A percentile compares a stretch with the other conserved stretches of the same genome.
Conservation (phyloP, 495 filamentous ascomycete genomes). For the Daldinia vernicosa region DNA sequence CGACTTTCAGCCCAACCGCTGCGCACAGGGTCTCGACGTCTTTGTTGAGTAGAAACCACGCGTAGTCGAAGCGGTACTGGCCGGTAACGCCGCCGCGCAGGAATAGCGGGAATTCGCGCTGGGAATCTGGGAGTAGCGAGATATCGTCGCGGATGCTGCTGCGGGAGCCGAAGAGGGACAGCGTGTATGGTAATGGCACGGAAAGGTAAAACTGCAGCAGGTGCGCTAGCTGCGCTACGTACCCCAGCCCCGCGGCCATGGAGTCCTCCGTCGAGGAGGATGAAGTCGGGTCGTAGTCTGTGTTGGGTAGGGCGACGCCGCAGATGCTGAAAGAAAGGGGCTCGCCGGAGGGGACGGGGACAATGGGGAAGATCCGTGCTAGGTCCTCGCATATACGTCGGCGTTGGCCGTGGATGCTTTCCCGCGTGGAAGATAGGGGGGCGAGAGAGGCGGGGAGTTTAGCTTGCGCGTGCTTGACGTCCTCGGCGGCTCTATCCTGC, state of each 20-base stretch:
- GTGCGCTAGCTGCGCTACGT: constrained; percentile 79
- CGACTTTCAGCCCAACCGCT: constrained; percentile 73
- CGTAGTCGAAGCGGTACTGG: constrained; percentile 92
- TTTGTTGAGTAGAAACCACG: constrained; percentile 92
- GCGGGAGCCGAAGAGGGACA: constrained; percentile 73
- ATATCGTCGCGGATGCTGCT: constrained; percentile 85
- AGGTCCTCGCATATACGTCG: constrained; percentile 88
- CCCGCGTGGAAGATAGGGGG: constrained; percentile 64
- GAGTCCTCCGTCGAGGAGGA: constrained; percentile 66
- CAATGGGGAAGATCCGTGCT: constrained; percentile 78
- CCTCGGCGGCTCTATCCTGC: constrained; percentile 65
- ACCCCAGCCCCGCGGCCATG: constrained; percentile 83
- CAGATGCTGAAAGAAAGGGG: constrained; percentile 82
- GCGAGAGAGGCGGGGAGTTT: constrained; percentile 65
- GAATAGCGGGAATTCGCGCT: constrained; percentile 82
- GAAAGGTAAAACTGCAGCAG: constrained; percentile 84
- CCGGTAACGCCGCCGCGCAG: constrained; percentile 72
- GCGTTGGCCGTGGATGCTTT: constrained; percentile 79
- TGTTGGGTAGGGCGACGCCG: constrained; percentile 78
- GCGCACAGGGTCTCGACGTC: constrained; percentile 86
- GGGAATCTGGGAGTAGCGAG: constrained; percentile 66
- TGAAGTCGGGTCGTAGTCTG: constrained; percentile 64
- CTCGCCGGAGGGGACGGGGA: constrained; percentile 60
- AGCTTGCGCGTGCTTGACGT: constrained; percentile 64
- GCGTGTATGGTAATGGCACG: constrained; percentile 81